Conservation (phyloP, 257 asterid genomes). For the Plantago elongata region DNA sequence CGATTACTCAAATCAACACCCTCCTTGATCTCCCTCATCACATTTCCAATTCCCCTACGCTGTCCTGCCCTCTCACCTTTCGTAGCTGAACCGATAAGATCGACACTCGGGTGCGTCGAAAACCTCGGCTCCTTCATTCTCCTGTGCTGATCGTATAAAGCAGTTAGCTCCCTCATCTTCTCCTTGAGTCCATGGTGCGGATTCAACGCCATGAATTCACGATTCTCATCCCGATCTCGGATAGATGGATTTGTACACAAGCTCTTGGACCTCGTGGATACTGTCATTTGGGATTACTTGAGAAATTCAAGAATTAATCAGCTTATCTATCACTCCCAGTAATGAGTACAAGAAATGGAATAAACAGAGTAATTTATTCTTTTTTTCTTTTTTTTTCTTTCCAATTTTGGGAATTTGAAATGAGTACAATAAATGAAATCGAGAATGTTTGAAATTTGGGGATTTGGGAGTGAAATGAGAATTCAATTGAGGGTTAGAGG, state of each 20-base stretch:
- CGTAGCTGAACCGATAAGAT: conserved; percentile 26
- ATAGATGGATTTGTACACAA: background rate
- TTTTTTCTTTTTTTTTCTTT: no score
- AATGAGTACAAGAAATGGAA: background rate
- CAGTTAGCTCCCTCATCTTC: conserved; percentile 54
- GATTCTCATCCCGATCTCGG: background rate
- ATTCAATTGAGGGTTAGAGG: background rate
- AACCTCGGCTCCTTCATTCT: conserved; percentile 38
- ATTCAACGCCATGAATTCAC: conserved; percentile 13
- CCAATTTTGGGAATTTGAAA: no score
- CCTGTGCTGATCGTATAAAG: conserved; percentile 58
- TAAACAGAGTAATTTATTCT: background rate
- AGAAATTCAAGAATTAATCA: background rate
- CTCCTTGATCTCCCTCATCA: conserved; percentile 30
- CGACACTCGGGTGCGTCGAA: conserved; percentile 46
- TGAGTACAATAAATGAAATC: no score
- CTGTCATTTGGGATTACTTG: conserved; percentile 11
- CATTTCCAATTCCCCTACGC: conserved; percentile 17
- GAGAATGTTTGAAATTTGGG: background rate
- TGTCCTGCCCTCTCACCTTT: conserved; percentile 19
- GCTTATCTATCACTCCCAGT: background rate
- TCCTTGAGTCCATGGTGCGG: conserved; percentile 62
- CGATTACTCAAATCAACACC: conserved; percentile 29
- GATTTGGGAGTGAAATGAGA: conserved; percentile 2
- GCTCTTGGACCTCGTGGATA: conserved; percentile 12